Conservation (phyloP, 2,329 filamentous ascomycete genomes). For the Trichoderma harzianum region DNA sequence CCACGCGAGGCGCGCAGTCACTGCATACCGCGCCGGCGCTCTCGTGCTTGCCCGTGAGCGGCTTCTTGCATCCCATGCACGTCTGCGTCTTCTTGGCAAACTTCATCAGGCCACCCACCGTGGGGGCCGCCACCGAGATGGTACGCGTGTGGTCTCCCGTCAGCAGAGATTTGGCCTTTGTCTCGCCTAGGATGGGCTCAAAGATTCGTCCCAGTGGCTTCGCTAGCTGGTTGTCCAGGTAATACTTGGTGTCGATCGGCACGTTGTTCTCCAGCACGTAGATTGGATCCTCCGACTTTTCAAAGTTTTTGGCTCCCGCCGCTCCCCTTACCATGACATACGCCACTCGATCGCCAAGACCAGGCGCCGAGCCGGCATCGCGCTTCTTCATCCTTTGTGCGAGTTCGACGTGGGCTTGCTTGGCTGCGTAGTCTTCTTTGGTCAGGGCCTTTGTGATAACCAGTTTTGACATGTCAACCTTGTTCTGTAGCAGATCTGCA, state of each 20-base stretch:
- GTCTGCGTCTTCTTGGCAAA: constrained; percentile 97
- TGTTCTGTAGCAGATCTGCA: constrained; percentile 92
- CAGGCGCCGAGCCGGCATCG: constrained; percentile 89
- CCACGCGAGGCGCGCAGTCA: constrained; percentile 78
- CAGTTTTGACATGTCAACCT: constrained; percentile 97
- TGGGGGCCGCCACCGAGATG: constrained; percentile 87
- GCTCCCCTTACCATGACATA: constrained; percentile 97
- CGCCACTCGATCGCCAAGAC: constrained; percentile 89
- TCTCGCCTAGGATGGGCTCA: constrained; percentile 94
- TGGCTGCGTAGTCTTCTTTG: constrained; percentile 83
- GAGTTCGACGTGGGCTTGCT: constrained; percentile 94
- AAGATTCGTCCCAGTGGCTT: constrained; percentile 95
- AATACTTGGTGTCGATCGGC: constrained; percentile 97
- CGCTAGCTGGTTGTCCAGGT: constrained; percentile 95
- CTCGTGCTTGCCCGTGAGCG: constrained; percentile 75
- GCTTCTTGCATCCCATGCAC: constrained; percentile 99
- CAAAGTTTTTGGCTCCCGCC: constrained; percentile 88
- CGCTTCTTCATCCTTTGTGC: constrained; percentile 96
- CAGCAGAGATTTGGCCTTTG: constrained; percentile 79
- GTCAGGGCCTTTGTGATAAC: constrained; percentile 97
- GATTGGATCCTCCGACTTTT: constrained; percentile 94
- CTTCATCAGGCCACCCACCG: constrained; percentile 93
- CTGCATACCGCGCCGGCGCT: constrained; percentile 81
- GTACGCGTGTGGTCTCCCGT: constrained; percentile 93
- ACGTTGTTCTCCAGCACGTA: constrained; percentile 97